phyloP scores from a whole-genome alignment of 441 rosid species.

The Dalechampia spathulata region DNA sequence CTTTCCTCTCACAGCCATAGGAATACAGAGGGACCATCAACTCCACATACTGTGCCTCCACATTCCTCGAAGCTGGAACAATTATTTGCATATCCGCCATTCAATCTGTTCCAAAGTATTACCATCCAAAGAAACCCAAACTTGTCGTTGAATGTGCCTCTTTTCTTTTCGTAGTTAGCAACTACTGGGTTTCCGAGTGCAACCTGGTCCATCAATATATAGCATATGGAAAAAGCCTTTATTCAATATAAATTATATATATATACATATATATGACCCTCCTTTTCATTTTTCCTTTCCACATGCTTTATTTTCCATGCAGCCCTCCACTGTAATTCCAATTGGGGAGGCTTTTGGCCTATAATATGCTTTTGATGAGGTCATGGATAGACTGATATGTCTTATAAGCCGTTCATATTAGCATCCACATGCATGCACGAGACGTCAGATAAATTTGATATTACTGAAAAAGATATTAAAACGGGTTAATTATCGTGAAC shows the following conservation, averaged over 20 bases:
- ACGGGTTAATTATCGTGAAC: no score
- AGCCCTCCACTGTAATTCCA: not conserved
- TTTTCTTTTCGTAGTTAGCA: not conserved
- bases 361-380: no score
- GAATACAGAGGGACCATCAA: conserved; percentile 91
- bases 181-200: not conserved
- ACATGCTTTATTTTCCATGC: not conserved
- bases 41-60: conserved; percentile 82
- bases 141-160: no score
- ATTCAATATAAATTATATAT: not conserved
- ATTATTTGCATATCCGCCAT: conserved; percentile 60
- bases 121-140: no score
- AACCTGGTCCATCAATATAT: not conserved
- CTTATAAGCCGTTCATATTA: no score
- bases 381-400: no score
- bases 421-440: no score
- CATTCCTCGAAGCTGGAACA: conserved; percentile 48
- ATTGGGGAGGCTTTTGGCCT: not conserved
- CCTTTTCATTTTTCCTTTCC: not conserved
- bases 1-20: conserved; percentile 71
- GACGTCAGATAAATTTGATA: no score
- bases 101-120: not conserved
- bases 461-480: no score
- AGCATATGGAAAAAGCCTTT: not conserved
- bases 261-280: no score